phyloP scores from a whole-genome alignment of 768 basidiomycete species.

The Neoboletus brunneissimus region DNA sequence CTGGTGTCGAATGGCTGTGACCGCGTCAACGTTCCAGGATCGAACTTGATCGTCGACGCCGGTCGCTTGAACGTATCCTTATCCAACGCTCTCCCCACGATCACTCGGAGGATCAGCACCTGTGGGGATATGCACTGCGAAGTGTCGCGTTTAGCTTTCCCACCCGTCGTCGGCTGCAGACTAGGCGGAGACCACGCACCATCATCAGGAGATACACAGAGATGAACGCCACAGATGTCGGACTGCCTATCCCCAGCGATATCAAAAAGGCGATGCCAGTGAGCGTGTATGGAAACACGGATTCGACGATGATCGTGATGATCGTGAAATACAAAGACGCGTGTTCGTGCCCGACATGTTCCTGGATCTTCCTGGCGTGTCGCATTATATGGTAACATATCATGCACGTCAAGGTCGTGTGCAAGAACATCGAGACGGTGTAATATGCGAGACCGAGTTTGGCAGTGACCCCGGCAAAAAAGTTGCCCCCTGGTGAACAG shows the following conservation, averaged over 20 bases:
- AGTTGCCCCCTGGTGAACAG: slow-evolving; percentile 18
- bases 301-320: slow-evolving; percentile 19
- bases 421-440: slow-evolving; percentile 13
- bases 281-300: slow-evolving; percentile 25
- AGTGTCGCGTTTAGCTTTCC: not conserved
- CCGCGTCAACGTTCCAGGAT: not conserved
- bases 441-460: slow-evolving; percentile 20
- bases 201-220: slow-evolving; percentile 19
- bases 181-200: slow-evolving; percentile 6
- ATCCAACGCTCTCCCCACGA: slow-evolving; percentile 14
- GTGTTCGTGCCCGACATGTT: slow-evolving; percentile 15
- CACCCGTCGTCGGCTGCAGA: not conserved
- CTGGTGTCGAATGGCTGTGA: not conserved
- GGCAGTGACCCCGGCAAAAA: slow-evolving; percentile 10
- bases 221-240: slow-evolving; percentile 9
- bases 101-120: slow-evolving; percentile 25
- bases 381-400: slow-evolving; percentile 21
- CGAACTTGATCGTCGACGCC: slow-evolving; percentile 12
- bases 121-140: slow-evolving; percentile 29
- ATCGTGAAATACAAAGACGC: slow-evolving; percentile 17
- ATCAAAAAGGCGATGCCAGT: slow-evolving; percentile 23
- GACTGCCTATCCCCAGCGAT: slow-evolving; percentile 13
- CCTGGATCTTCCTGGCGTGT: slow-evolving; percentile 5
- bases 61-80: not conserved
- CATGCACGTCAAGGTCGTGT: slow-evolving; percentile 17